A percentile compares a stretch with the other conserved stretches of the same genome.
phyloP scores from a whole-genome alignment of 208 protist genomes.

The Strigomonas culicis region DNA sequence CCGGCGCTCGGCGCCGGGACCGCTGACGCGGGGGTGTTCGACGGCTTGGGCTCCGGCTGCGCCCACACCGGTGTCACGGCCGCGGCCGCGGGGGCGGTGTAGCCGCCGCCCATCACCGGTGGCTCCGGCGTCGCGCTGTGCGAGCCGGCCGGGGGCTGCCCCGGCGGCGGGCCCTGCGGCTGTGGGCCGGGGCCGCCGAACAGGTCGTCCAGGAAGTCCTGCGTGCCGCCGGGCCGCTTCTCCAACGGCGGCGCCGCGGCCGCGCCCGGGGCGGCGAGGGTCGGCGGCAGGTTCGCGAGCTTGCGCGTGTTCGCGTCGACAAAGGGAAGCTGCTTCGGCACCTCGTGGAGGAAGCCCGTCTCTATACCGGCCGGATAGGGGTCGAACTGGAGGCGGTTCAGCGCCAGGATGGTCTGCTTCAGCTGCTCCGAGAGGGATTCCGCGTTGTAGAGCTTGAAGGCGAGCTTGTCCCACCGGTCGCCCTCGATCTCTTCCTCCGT shows the following conservation, averaged over 20 bases:
- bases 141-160: background rate
- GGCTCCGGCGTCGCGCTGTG: background rate
- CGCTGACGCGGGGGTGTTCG: background rate
- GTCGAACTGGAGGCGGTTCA: constrained; percentile 83
- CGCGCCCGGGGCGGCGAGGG: constrained; percentile 10
- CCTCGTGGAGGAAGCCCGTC: constrained; percentile 58
- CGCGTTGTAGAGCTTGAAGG: constrained; percentile 71
- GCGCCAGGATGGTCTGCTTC: constrained; percentile 51
- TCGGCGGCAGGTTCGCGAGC: constrained; percentile 34
- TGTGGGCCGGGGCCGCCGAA: constrained; percentile 42
- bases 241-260: background rate
- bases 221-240: constrained; percentile 8
- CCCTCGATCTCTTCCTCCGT: constrained; percentile 29
- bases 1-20: background rate
- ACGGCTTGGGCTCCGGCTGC: constrained; percentile 2
- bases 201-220: constrained; percentile 75
- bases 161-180: constrained; percentile 12
- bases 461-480: constrained; percentile 76
- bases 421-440: constrained; percentile 66
- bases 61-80: constrained; percentile 43
- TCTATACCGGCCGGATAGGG: constrained; percentile 78
- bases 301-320: constrained; percentile 66
- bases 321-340: constrained; percentile 78
- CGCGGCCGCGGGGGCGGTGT: constrained; percentile 30
- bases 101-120: constrained; percentile 17